Percentiles rank a stretch among this genome's conserved stretches.
Conservation (phyloP, 2,329 filamentous ascomycete species). For the Nigrospora osmanthi region DNA sequence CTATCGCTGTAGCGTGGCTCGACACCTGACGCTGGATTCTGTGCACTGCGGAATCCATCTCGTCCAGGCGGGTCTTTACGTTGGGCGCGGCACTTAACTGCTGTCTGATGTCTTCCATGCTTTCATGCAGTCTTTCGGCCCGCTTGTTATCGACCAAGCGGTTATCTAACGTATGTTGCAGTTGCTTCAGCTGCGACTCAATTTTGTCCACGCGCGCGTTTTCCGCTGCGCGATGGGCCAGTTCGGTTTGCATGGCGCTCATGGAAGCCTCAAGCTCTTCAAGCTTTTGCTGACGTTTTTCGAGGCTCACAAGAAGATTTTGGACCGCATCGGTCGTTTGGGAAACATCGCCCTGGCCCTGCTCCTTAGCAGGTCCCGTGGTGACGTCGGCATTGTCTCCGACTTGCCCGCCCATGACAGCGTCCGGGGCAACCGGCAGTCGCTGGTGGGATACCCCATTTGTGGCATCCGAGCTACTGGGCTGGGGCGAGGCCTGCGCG, state of each 20-base stretch:
- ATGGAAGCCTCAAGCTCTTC: constrained; percentile 1
- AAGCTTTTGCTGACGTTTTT: neutral
- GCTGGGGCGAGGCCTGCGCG: too few species aligned
- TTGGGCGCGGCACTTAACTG: neutral
- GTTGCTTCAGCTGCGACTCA: neutral
- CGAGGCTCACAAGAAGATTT: neutral
- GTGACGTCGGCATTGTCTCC: neutral
- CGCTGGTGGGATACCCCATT: too few species aligned
- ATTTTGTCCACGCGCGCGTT: neutral
- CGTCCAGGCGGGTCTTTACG: too few species aligned
- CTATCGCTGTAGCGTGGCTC: too few species aligned
- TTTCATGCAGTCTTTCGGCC: neutral
- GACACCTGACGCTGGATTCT: too few species aligned
- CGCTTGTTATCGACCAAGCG: neutral
- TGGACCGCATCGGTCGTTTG: neutral
- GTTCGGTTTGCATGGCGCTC: neutral
- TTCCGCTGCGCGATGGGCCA: neutral
- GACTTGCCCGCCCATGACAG: neutral
- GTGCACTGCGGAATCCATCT: too few species aligned
- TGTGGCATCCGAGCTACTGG: too few species aligned
- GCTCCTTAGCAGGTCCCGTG: neutral
- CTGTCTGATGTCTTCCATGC: neutral
- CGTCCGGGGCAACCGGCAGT: neutral
- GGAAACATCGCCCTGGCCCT: neutral
- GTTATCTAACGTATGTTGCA: neutral